Base-by-base conservation (phyloP, 768 basidiomycete species). In the Dioszegia crocea region DNA sequence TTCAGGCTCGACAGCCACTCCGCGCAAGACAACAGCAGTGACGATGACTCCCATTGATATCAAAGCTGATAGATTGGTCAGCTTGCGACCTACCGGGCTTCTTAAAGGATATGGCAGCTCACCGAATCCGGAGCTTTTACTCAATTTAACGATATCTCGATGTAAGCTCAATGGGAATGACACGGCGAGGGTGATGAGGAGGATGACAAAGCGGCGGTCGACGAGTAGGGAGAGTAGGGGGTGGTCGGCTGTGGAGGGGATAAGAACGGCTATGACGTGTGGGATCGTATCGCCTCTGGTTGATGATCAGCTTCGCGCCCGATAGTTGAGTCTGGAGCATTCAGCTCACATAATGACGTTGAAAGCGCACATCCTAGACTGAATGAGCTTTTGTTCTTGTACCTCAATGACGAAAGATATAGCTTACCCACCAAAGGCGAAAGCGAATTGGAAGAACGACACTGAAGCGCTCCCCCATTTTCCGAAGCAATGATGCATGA, bases 111-210 rank as follows among this genome's bases (percentile, higher is more conserved):
- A 24, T n/a, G 33, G 33, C 33, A n/a, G 75, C 63, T 91, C 83
- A 51, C 94, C 96, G 54, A 99, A 83, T 1, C 88, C 86, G 17
- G 91, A 93, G 2, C 92, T 93, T 56, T 91, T 86, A 11, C 91
- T 86, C 23, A 99, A 85, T 76, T 98, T 98, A 79, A 96, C 90
- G 64, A 99, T 98, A 78, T 98, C 92, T 52, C 94, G 88, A 76
- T 98, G 91, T 21, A 99, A 83, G 6, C 91, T 94, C 38, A 99
- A 82, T 0, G 96, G 96, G 72, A 91, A 98, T 8, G 93, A 96
- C 56, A 98, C 86, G 73, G 85, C 84, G 57, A 87, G 75, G 5
- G 92, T 96, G 79, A 88, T 89, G 52, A 96, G 81, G 50, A 83
- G 81, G 66, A 97, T 94, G 74, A 99, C 81, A 79, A 94, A 89